These are phyloP conservation scores for Berkeleyomyces rouxiae DNA, from an alignment of 2,329 filamentous ascomycete genomes.

Conservation along the genomic window DNA sequence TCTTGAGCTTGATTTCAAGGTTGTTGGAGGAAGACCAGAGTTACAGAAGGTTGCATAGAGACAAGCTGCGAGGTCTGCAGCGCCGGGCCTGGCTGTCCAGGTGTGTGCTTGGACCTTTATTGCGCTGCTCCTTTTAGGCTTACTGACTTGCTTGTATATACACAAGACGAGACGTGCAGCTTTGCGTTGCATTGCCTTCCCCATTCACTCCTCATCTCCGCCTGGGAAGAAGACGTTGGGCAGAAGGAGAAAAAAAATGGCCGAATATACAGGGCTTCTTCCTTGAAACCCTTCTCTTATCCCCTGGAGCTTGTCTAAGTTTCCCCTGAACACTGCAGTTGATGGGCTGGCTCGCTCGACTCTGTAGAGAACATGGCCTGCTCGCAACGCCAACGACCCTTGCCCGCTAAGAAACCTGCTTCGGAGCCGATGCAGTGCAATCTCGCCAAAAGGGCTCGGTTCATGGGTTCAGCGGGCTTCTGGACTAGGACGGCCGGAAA, in stretches of 20 bases:
- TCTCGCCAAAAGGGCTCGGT: background rate
- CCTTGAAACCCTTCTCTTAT: background rate
- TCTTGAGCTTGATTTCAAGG: background rate
- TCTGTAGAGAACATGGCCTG: too few relatives aligned
- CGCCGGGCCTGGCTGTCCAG: background rate
- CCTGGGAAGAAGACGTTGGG: background rate
- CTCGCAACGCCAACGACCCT: too few relatives aligned
- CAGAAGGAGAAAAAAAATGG: background rate
- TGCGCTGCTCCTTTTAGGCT: background rate
- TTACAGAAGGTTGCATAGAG: background rate
- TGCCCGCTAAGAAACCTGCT: background rate
- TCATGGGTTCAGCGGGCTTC: background rate
- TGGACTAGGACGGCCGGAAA: background rate
- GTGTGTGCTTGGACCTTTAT: background rate
- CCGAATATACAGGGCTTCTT: background rate
- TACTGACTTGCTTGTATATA: background rate
- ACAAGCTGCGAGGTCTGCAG: background rate
- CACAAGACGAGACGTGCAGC: background rate
- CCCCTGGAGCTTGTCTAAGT: background rate
- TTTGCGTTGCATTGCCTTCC: background rate
- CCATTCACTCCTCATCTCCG: background rate
- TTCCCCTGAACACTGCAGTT: background rate
- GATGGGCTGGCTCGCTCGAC: too few relatives aligned
- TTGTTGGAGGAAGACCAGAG: background rate
- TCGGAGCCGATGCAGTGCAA: background rate